Conservation (phyloP, 768 basidiomycete genomes). For the Boletus reticulatus region DNA sequence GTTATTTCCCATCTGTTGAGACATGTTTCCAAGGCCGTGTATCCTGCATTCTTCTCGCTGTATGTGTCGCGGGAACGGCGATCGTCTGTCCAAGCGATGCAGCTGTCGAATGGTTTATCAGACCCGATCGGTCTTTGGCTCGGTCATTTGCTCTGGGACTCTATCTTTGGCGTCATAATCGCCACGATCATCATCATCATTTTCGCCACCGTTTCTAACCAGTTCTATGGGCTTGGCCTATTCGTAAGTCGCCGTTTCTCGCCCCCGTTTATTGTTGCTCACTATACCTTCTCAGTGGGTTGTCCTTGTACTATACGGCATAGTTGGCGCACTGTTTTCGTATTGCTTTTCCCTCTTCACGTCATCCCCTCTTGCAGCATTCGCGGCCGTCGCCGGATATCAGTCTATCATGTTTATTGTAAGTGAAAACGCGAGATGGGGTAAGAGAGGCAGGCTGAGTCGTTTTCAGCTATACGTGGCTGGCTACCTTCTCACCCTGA, state of each 20-base stretch:
- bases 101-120: slow-evolving; percentile 71
- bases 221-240: slow-evolving; percentile 69
- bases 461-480: slow-evolving; percentile 54
- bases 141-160: slow-evolving; percentile 76
- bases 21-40: slow-evolving; percentile 50
- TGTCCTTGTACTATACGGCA: slow-evolving; percentile 65
- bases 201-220: slow-evolving; percentile 53
- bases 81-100: slow-evolving; percentile 75
- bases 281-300: slow-evolving; percentile 52
- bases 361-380: slow-evolving; percentile 67
- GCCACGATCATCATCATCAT: slow-evolving; percentile 64
- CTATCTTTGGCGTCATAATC: slow-evolving; percentile 53
- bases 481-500: slow-evolving; percentile 68
- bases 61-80: slow-evolving; percentile 75
- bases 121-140: slow-evolving; percentile 73
- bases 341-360: slow-evolving; percentile 63
- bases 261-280: neutral
- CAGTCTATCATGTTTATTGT: slow-evolving; percentile 73
- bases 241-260: slow-evolving; percentile 41
- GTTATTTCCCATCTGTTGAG: neutral
- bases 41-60: slow-evolving; percentile 77
- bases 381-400: slow-evolving; percentile 69
- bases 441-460: neutral
- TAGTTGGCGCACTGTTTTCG: slow-evolving; percentile 64
- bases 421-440: slow-evolving; percentile 27